Evolutionary conservation across 768 basidiomycete genomes (phyloP).

Genomic region (Astraeus odoratus): DNA sequence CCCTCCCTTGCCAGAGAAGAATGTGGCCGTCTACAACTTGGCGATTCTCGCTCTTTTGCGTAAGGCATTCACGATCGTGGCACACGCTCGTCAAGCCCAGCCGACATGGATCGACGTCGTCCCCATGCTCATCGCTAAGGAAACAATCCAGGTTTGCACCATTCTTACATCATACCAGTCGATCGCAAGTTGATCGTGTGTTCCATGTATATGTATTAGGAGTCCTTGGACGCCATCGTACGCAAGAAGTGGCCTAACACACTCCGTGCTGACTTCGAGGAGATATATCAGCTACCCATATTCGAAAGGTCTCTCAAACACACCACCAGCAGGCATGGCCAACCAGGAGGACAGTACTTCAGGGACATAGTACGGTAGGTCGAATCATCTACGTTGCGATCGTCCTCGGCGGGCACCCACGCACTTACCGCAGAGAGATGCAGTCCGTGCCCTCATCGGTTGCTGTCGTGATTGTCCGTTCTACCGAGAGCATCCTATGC

Average conservation of each 20-base stretch:
- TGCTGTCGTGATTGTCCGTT: constrained; percentile 47
- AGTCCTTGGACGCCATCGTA: constrained; percentile 43
- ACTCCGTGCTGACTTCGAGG: constrained; percentile 44
- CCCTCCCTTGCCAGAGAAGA: constrained; percentile 28
- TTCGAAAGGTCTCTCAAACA: constrained; percentile 38
- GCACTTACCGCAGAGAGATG: constrained; percentile 16
- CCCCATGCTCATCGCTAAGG: constrained; percentile 6
- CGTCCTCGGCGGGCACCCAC: constrained; percentile 1
- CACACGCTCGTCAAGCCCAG: not conserved
- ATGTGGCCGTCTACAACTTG: constrained; percentile 42
- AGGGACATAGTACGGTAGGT: constrained; percentile 17
- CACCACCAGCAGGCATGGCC: constrained; percentile 28
- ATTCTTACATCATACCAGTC: not conserved
- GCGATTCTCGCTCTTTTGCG: constrained; percentile 56
- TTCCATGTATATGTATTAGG: too few relatives aligned
- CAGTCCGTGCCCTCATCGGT: constrained; percentile 14
- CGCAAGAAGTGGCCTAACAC: constrained; percentile 41
- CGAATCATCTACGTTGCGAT: not conserved
- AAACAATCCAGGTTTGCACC: constrained; percentile 15
- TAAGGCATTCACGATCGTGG: constrained; percentile 29
- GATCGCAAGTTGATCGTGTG: not conserved
- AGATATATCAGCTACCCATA: constrained; percentile 38
- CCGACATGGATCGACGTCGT: constrained; percentile 10
- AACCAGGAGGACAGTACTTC: constrained; percentile 29
- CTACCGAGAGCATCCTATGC: constrained; percentile 52